These are phyloP conservation scores for Paulownia fortunei DNA, from an alignment of 257 asterid genomes.

Conservation along the genomic window DNA sequence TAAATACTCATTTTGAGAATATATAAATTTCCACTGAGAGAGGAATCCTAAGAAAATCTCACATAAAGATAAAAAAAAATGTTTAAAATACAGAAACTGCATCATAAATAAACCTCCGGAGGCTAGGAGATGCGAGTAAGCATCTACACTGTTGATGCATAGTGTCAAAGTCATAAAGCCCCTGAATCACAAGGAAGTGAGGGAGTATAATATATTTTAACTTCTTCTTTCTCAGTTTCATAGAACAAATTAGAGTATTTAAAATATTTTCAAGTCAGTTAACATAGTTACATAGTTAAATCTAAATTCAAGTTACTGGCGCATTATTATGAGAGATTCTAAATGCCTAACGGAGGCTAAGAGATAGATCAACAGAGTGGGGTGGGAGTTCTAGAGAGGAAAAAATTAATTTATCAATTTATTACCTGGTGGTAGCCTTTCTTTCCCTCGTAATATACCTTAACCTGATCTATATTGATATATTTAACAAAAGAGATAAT, in stretches of 20 bases:
- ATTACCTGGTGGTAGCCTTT: slow-evolving; percentile 11
- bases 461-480: slow-evolving; percentile 20
- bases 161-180: neutral
- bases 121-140: slow-evolving; percentile 7
- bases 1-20: slow-evolving; percentile 9
- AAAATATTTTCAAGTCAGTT: neutral
- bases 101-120: slow-evolving; percentile 13
- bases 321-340: neutral
- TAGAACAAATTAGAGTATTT: slow-evolving; percentile 14
- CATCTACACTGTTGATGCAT: neutral
- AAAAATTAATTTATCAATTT: neutral
- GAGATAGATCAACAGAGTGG: no score
- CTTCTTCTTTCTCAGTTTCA: slow-evolving; percentile 16
- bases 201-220: neutral
- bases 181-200: neutral
- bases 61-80: neutral
- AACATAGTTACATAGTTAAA: neutral
- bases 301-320: slow-evolving; percentile 10
- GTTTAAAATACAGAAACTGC: neutral
- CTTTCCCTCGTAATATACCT: slow-evolving; percentile 21
- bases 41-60: neutral
- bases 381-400: neutral
- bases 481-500: slow-evolving; percentile 8
- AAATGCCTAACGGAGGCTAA: slow-evolving; percentile 18
- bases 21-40: neutral